Evolutionary conservation across 2,329 filamentous ascomycete species (phyloP).

Genomic region (Alternaria triticimaculans): DNA sequence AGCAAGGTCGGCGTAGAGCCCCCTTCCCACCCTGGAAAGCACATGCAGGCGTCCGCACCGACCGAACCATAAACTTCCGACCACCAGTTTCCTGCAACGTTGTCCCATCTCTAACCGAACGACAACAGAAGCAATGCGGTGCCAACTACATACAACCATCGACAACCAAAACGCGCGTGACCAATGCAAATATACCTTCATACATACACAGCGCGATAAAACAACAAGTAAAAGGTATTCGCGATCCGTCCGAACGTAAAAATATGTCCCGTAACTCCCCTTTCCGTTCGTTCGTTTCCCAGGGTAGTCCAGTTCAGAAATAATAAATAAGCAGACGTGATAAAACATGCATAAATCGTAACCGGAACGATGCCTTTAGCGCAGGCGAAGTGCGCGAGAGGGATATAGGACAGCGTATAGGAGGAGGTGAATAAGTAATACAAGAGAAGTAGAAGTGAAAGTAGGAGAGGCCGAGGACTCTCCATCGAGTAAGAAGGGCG

Average conservation of each 20-base stretch:
- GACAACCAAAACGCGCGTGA: constrained; percentile 9
- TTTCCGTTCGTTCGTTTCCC: constrained; percentile 9
- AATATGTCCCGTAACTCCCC: constrained; percentile 11
- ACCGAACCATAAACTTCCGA: background rate
- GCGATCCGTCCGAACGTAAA: constrained; percentile 17
- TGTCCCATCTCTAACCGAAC: background rate
- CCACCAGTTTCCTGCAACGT: background rate
- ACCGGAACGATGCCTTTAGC: constrained; percentile 30
- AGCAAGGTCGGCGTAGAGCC: background rate
- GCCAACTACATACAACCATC: background rate
- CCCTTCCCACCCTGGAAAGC: constrained; percentile 3
- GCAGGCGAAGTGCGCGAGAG: constrained; percentile 27
- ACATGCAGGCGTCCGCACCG: background rate
- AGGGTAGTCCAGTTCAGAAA: constrained; percentile 24
- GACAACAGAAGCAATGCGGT: background rate
- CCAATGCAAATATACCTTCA: constrained; percentile 16
- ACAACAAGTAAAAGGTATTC: constrained; percentile 42
- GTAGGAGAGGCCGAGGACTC: background rate
- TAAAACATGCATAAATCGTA: constrained; percentile 23
- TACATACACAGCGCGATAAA: constrained; percentile 29
- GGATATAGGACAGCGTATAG: constrained; percentile 10
- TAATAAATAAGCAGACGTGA: constrained; percentile 20
- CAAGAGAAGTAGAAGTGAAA: constrained; percentile 37
- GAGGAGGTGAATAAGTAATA: constrained; percentile 41
- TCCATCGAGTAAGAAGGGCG: background rate